These are phyloP conservation scores for Daldinia childiae DNA, from an alignment of 495 filamentous ascomycete species.

Conservation along the genomic window DNA sequence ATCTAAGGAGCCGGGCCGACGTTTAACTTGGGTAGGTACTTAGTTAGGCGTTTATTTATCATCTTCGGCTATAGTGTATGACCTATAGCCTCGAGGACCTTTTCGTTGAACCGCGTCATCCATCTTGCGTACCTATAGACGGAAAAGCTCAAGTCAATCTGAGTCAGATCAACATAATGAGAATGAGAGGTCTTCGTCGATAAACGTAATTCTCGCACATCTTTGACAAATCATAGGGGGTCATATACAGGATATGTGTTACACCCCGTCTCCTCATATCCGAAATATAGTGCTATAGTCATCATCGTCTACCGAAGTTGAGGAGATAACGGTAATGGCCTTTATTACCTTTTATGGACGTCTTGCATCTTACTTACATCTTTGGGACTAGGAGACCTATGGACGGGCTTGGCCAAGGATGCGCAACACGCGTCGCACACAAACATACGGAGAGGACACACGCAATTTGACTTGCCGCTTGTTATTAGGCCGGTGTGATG, in stretches of 20 bases:
- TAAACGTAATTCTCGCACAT: conserved; percentile 2
- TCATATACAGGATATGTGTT: conserved; percentile 14
- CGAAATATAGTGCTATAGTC: conserved; percentile 8
- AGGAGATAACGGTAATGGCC: background rate
- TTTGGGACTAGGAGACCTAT: conserved; percentile 31
- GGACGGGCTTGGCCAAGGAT: conserved; percentile 32
- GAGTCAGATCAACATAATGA: conserved; percentile 27
- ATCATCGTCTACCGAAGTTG: conserved; percentile 14
- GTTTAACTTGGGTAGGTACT: background rate
- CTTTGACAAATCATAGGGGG: conserved; percentile 28
- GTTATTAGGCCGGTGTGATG: conserved; percentile 34
- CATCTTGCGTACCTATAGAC: conserved; percentile 5
- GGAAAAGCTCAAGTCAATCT: conserved; percentile 16
- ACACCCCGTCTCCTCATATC: conserved; percentile 20
- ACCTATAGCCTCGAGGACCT: background rate
- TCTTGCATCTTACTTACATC: conserved; percentile 32
- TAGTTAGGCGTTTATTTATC: conserved; percentile 5
- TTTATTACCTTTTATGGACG: conserved; percentile 18
- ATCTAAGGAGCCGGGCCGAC: conserved; percentile 20
- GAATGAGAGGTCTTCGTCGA: conserved; percentile 7
- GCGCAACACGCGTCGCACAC: conserved; percentile 37
- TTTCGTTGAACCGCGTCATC: conserved; percentile 8
- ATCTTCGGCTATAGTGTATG: conserved; percentile 5
- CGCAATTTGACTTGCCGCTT: conserved; percentile 17
- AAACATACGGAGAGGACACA: conserved; percentile 23